A percentile compares a stretch with the other conserved stretches of the same genome.
phyloP scores from a whole-genome alignment of 225 moss, liverwort and hornwort genomes.

The Sphagnum contortum region DNA sequence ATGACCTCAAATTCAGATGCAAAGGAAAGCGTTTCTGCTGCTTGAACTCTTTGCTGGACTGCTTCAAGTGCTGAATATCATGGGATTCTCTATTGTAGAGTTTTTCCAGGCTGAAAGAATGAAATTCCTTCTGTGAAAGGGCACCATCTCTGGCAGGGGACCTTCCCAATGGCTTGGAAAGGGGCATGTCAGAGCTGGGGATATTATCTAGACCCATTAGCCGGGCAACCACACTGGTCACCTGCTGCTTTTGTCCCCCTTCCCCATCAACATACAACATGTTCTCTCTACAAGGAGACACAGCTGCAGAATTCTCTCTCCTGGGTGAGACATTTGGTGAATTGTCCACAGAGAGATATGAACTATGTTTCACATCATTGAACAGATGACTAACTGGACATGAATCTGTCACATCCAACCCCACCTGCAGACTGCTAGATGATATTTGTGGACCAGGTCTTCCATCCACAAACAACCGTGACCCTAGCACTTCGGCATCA shows the following conservation, averaged over 20 bases:
- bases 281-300: no score
- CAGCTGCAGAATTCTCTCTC: conserved; percentile 1
- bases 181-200: conserved; percentile 20
- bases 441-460: background rate
- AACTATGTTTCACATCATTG: conserved; percentile 13
- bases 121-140: conserved; percentile 12
- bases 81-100: conserved; percentile 3
- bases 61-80: no score
- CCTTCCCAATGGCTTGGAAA: conserved; percentile 11
- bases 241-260: conserved; percentile 13
- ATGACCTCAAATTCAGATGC: no score
- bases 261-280: no score
- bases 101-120: conserved; percentile 17
- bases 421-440: background rate
- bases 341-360: conserved; percentile 14
- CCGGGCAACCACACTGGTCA: conserved; percentile 27
- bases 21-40: no score
- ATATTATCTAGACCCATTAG: conserved; percentile 36
- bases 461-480: conserved; percentile 18
- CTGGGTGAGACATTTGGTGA: conserved; percentile 15
- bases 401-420: conserved; percentile 7
- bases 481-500: conserved; percentile 16
- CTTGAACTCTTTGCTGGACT: no score
- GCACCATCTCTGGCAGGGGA: conserved; percentile 19
- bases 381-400: conserved; percentile 9